Conservation (phyloP, 495 filamentous ascomycete genomes). For the Neurospora hispaniola region DNA sequence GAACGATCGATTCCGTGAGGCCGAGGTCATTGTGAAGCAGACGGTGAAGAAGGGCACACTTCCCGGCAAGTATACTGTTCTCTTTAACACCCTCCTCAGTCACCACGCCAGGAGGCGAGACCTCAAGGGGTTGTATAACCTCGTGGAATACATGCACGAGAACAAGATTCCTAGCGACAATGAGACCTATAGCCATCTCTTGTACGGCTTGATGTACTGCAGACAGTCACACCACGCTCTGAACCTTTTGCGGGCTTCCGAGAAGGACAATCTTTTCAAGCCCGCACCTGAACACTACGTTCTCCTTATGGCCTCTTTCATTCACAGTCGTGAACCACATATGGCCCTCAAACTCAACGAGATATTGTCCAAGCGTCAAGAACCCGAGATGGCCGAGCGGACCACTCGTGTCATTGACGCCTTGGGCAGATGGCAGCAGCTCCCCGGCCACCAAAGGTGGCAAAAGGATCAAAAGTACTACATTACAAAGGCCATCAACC, state of each 20-base stretch:
- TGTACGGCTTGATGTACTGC: constrained; percentile 54
- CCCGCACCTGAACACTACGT: constrained; percentile 50
- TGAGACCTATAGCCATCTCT: constrained; percentile 63
- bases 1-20: constrained; percentile 45
- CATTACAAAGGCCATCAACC: constrained; percentile 20
- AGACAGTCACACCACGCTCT: constrained; percentile 55
- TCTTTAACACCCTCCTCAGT: constrained; percentile 72
- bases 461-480: constrained; percentile 10
- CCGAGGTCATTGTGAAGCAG: constrained; percentile 46
- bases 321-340: constrained; percentile 25
- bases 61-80: constrained; percentile 36
- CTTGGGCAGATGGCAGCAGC: constrained; percentile 22
- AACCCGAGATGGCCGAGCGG: constrained; percentile 19
- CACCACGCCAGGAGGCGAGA: constrained; percentile 58
- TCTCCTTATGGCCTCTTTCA: constrained; percentile 23
- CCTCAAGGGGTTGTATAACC: constrained; percentile 44
- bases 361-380: constrained; percentile 23
- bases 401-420: constrained; percentile 26
- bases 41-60: constrained; percentile 30
- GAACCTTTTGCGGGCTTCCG: constrained; percentile 48
- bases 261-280: constrained; percentile 46
- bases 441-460: constrained; percentile 12
- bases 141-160: constrained; percentile 53
- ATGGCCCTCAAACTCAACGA: constrained; percentile 21
- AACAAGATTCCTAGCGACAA: constrained; percentile 48